A percentile compares a stretch with the other conserved stretches of the same genome.
phyloP scores from a whole-genome alignment of 228 moss, liverwort and hornwort species.

The Sphagnum fallax region DNA sequence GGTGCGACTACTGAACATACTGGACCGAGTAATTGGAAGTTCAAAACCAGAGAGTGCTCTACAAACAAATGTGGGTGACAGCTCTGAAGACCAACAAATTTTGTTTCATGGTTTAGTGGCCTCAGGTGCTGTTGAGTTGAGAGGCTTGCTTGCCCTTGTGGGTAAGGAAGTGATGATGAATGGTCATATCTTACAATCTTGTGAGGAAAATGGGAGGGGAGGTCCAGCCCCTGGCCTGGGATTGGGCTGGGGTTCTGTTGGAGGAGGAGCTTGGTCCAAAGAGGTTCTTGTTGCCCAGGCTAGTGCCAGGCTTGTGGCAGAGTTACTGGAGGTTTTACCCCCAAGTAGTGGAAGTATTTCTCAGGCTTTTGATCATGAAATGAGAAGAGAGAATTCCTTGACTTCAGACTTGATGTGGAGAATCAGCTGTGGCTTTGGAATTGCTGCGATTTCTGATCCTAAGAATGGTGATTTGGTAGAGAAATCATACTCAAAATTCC shows the following conservation, averaged over 20 bases:
- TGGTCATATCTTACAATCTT: slow-evolving; percentile 30
- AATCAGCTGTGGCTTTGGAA: slow-evolving; percentile 59
- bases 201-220: slow-evolving; percentile 56
- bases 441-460: slow-evolving; percentile 52
- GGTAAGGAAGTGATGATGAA: slow-evolving; percentile 44
- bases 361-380: not conserved
- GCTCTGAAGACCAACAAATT: slow-evolving; percentile 33
- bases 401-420: slow-evolving; percentile 31
- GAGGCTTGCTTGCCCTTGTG: slow-evolving; percentile 29
- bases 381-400: not conserved
- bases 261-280: slow-evolving; percentile 80
- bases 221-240: slow-evolving; percentile 93
- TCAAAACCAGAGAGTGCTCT: slow-evolving; percentile 20
- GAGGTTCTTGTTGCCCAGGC: slow-evolving; percentile 56
- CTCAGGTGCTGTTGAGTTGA: slow-evolving; percentile 35
- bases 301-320: slow-evolving; percentile 58
- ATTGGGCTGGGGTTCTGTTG: slow-evolving; percentile 74
- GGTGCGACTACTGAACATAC: slow-evolving; percentile 44
- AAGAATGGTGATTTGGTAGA: slow-evolving; percentile 44
- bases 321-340: slow-evolving; percentile 34
- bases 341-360: not conserved
- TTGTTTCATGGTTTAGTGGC: slow-evolving; percentile 54
- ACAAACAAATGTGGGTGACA: slow-evolving; percentile 19
- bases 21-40: slow-evolving; percentile 60
- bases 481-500: slow-evolving; percentile 32